Base-by-base conservation (phyloP, 805 yeast species). In the Starmerella floris region DNA sequence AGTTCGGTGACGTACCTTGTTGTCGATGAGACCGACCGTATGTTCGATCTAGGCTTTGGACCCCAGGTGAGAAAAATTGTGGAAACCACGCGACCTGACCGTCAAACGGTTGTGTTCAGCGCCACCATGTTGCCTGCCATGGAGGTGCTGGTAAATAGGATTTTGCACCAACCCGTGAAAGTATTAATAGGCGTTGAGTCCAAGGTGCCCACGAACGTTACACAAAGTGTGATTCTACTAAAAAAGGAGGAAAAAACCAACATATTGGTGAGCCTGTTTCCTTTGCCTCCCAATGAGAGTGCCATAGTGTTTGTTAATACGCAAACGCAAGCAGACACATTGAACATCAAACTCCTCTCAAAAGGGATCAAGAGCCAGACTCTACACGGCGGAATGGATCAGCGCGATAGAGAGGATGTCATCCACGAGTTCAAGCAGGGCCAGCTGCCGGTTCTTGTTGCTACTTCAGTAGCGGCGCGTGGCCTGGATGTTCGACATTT, bases 1-100 rank as follows among this genome's bases (percentile, higher is more conserved):
- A 63, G 66, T 23, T 64, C 87, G 34, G 76, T 81, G 5, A 77
- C 95, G 0, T 84, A 78, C 59, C 68, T 84, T n/a, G 93, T 87
- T 0, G 64, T 91, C 45, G 98, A 91, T 58, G 98, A 91, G 38
- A 96, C 97, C 1, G 98, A 91, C 61, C 64, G 98, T 49, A 77
- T 91, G 81, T 88, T 88, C 63, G 98, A 91, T 59, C 66, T 91
- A 72, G 98, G 98, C 1, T 91, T 91, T 62, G 97, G 84, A 53
- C 97, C 98, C 0, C 98, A 91, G 57, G 84, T 91, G 3, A 76
- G 73, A 51, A 83, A 83, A 54, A 79, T 91, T 20, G 67, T 85
- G 56, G 67, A 72, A 15, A 79, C 80, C 30, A 69, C 83, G 2
- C 67, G 96, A 38, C 91, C 91, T 0, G 95, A 87, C 56, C 67